Percentiles rank a stretch among this genome's conserved stretches.
phyloP scores from a whole-genome alignment of 495 filamentous ascomycete species.

The Aspergillus sclerotiicarbonarius region DNA sequence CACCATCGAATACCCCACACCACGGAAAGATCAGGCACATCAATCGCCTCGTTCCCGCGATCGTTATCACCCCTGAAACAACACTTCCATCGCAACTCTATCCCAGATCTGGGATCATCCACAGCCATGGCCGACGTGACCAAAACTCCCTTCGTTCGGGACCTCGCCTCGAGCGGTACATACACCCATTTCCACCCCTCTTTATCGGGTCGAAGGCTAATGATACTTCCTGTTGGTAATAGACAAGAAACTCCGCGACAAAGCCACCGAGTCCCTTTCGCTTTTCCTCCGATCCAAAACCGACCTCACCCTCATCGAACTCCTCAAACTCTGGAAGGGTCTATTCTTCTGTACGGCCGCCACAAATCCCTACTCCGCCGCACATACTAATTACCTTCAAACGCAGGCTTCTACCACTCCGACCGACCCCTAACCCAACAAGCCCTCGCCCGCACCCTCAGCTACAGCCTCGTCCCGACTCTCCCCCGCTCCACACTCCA shows the following conservation, averaged over 20 bases:
- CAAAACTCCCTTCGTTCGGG: conserved; percentile 69
- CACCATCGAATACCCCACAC: not conserved
- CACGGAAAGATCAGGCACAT: not conserved
- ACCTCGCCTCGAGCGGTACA: conserved; percentile 74
- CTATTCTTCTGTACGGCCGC: conserved; percentile 76
- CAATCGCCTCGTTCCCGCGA: not conserved
- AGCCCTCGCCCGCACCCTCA: conserved; percentile 73
- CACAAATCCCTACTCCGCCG: not conserved
- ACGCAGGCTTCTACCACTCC: conserved; percentile 80
- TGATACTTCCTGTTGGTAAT: not conserved
- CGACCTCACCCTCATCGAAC: conserved; percentile 68
- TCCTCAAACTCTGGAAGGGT: conserved; percentile 94
- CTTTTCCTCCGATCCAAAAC: conserved; percentile 70
- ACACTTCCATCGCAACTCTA: not conserved
- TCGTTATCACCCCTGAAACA: not conserved
- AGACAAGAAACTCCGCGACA: conserved; percentile 82
- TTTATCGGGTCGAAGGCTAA: not conserved
- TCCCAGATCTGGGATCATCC: not conserved
- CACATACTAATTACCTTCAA: not conserved
- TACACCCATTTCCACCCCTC: not conserved
- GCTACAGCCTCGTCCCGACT: conserved; percentile 67
- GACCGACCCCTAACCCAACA: conserved; percentile 87
- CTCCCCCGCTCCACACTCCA: conserved; percentile 55
- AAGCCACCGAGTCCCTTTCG: conserved; percentile 74
- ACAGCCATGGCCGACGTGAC: conserved; percentile 49